Base-by-base conservation (phyloP, 1,139 yeast species). In the Diutina siamensis region DNA sequence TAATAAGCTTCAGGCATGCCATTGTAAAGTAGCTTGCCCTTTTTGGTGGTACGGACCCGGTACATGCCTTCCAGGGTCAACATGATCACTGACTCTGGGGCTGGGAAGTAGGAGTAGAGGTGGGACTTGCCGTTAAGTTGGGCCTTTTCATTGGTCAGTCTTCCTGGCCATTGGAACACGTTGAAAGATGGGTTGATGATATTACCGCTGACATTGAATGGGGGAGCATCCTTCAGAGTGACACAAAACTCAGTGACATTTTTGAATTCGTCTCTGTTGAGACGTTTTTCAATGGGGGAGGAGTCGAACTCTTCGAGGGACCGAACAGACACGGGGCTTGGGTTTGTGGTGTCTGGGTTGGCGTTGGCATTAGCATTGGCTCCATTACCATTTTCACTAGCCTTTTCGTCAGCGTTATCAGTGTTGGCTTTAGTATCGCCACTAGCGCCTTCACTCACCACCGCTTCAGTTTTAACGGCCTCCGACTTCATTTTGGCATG, bases 21-120 rank as follows among this genome's bases (percentile, higher is more conserved):
- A 15, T 38, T 38, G 32, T 38, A 38, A 17, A 38, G 42, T 4
- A 38, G 42, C 21, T 38, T 38, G 3, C 28, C 40, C 21, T 17
- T 9, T 8, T 15, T 22, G 5, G 21, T 8, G 1, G 42, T 38
- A 9, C 32, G 31, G 2, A 38, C 42, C 28, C 42, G 19, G 28
- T 38, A 38, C 32, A 38, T 22, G 5, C 42, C 42, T 21, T 38
- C 32, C 8, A 12, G 18, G n/a, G 31, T 38, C 10, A 38, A 25
- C 7, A 38, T 22, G 13, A 38, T 25, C 3, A 38, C 25, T 3
- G 42, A n/a, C 15, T 38, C 42, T 2, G 42, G 42, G 20, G 42
- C 8, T 3, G 42, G 32, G 22, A 15, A 25, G 15, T 25, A 25
- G 15, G 33, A 25, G 15, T 38, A 38, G 10, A 38, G 18, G 32